These are phyloP conservation scores for Myrmaecium sp. DNA, from an alignment of 2,329 filamentous ascomycete species.

Conservation along the genomic window DNA sequence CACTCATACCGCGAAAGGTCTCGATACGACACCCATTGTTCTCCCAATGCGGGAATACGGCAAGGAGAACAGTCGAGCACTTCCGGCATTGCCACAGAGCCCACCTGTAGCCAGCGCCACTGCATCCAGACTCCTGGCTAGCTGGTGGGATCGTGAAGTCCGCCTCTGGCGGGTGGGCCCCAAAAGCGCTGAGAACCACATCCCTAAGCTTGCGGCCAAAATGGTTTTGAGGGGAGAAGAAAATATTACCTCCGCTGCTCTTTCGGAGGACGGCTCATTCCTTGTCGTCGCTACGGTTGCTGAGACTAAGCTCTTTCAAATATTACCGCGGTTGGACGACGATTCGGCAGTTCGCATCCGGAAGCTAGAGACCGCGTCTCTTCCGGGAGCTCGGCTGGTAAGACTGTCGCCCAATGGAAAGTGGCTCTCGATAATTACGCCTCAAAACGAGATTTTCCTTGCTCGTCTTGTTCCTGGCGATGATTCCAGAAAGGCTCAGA, in stretches of 20 bases:
- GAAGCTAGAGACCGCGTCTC: conserved; percentile 47
- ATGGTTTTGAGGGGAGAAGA: conserved; percentile 45
- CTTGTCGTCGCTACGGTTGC: conserved; percentile 60
- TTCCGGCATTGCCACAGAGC: conserved; percentile 71
- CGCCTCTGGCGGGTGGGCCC: conserved; percentile 57
- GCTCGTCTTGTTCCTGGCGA: conserved; percentile 30
- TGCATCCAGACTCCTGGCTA: conserved; percentile 58
- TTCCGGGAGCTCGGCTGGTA: conserved; percentile 52
- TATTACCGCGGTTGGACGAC: conserved; percentile 36
- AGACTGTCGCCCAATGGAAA: conserved; percentile 51
- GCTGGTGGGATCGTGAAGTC: conserved; percentile 84
- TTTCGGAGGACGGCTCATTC: conserved; percentile 55
- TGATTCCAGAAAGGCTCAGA: conserved; percentile 17
- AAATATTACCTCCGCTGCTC: conserved; percentile 58
- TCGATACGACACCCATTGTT: conserved; percentile 70
- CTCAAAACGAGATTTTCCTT: conserved; percentile 27
- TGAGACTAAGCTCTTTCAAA: conserved; percentile 61
- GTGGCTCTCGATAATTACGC: conserved; percentile 45
- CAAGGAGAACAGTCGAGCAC: conserved; percentile 62
- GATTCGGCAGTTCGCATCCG: conserved; percentile 51
- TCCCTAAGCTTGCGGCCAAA: conserved; percentile 22
- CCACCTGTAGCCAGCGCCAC: conserved; percentile 57
- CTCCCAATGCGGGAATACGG: conserved; percentile 63
- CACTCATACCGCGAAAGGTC: conserved; percentile 37
- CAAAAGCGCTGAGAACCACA: conserved; percentile 27